Conservation (phyloP, 176 grass and related monocot genomes). For the Olyra latifolia region DNA sequence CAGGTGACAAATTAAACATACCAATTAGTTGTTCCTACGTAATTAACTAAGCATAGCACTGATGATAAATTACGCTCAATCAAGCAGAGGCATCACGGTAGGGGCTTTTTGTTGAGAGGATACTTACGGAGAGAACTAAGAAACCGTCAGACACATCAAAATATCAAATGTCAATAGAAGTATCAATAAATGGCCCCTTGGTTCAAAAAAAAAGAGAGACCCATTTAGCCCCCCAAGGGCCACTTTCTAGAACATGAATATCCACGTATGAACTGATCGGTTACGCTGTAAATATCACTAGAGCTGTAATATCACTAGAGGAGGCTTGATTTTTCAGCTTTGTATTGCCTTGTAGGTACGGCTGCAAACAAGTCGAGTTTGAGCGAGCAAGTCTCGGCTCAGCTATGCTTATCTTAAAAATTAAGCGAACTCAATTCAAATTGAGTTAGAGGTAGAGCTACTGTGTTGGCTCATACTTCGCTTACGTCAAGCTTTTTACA, state of each 20-base stretch:
- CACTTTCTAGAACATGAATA: slow-evolving; percentile 16
- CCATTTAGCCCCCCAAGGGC: slow-evolving; percentile 4
- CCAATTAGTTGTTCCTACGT: not conserved
- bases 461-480: too few species aligned
- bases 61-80: not conserved
- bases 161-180: not conserved
- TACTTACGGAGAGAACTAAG: not conserved
- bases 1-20: not conserved
- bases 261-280: not conserved
- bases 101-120: not conserved
- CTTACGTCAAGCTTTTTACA: too few species aligned
- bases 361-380: too few species aligned
- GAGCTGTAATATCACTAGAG: too few species aligned
- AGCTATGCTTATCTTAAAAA: too few species aligned
- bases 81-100: not conserved
- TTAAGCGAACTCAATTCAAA: too few species aligned
- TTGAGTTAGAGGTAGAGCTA: too few species aligned
- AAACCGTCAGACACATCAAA: not conserved
- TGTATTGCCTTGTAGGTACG: too few species aligned
- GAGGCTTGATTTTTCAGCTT: not conserved
- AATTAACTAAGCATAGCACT: not conserved
- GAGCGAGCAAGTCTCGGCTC: too few species aligned
- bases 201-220: not conserved
- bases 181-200: too few species aligned
- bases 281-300: not conserved